A percentile compares a stretch with the other conserved stretches of the same genome.
These are phyloP conservation scores for Cryphonectria parasitica DNA, from an alignment of 2,329 filamentous ascomycete genomes.

Conservation along the genomic window DNA sequence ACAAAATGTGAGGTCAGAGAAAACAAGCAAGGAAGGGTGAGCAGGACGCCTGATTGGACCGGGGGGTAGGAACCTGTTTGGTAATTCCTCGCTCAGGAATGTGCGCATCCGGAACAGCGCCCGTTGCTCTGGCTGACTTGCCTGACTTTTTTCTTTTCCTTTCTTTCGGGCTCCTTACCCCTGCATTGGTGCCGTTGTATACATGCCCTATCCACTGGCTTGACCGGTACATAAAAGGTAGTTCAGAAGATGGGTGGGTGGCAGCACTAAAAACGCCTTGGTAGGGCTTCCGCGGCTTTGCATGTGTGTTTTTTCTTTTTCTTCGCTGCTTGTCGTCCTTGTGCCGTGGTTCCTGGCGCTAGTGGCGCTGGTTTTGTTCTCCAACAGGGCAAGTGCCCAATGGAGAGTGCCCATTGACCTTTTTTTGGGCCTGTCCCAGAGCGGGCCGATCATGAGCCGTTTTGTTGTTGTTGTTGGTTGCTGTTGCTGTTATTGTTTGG, in stretches of 20 bases:
- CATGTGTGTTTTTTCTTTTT: no score
- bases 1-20: slow-evolving; percentile 5
- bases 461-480: not conserved
- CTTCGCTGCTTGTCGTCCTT: not conserved
- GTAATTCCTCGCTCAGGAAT: slow-evolving; percentile 15
- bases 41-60: slow-evolving; percentile 1
- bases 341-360: slow-evolving; percentile 5
- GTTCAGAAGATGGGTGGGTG: not conserved
- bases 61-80: slow-evolving; percentile 1
- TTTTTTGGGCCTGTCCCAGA: not conserved
- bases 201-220: not conserved
- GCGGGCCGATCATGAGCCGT: slow-evolving; percentile 2
- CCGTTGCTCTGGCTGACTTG: not conserved
- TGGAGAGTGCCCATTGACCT: not conserved
- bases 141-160: not conserved
- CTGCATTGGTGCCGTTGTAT: not conserved
- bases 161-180: no score
- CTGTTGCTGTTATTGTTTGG: not conserved
- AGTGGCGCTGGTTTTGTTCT: not conserved
- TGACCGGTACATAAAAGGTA: no score
- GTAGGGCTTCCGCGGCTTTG: slow-evolving; percentile 2
- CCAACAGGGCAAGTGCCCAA: not conserved
- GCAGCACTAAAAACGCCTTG: not conserved
- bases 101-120: not conserved
- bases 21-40: not conserved